phyloP scores from a whole-genome alignment of 208 protist species.

The Trypanosoma lewisi region DNA sequence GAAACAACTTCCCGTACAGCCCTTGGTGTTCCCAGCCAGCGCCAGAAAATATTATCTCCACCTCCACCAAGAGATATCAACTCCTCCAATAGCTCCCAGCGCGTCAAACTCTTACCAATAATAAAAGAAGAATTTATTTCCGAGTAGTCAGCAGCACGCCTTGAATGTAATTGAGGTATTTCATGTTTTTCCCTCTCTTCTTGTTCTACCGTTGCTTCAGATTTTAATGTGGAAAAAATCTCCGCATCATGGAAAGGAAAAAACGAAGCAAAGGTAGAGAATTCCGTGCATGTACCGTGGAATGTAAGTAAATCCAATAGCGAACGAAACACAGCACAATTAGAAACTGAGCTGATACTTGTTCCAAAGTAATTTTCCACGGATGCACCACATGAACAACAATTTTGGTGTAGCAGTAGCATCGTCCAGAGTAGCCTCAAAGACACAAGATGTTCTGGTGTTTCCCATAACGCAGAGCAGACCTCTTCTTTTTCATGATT shows the following conservation, averaged over 20 bases:
- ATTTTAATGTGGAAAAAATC: background rate
- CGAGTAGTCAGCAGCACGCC: conserved; percentile 3
- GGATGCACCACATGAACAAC: conserved; percentile 16
- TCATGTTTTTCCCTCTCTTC: background rate
- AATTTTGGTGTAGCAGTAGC: conserved; percentile 19
- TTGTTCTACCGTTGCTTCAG: background rate
- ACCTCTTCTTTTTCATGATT: conserved; percentile 19
- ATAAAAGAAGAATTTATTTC: too few relatives aligned
- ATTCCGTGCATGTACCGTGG: conserved; percentile 22
- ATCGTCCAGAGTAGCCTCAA: conserved; percentile 24
- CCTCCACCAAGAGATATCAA: conserved; percentile 24
- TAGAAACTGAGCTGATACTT: background rate
- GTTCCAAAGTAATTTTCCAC: background rate
- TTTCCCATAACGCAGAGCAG: conserved; percentile 2
- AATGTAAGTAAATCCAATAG: conserved; percentile 27
- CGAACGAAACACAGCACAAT: conserved; percentile 20
- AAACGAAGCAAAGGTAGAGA: conserved; percentile 22
- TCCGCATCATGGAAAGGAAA: background rate
- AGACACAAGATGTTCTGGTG: background rate
- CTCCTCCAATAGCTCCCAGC: conserved; percentile 54
- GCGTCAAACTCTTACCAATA: background rate
- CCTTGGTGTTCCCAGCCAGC: conserved; percentile 55
- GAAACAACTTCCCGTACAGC: conserved; percentile 33
- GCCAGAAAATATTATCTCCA: conserved; percentile 29
- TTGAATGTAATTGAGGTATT: background rate